Evolutionary conservation across 148 eudicot species (phyloP).

Genomic region (Chenopodium album): DNA sequence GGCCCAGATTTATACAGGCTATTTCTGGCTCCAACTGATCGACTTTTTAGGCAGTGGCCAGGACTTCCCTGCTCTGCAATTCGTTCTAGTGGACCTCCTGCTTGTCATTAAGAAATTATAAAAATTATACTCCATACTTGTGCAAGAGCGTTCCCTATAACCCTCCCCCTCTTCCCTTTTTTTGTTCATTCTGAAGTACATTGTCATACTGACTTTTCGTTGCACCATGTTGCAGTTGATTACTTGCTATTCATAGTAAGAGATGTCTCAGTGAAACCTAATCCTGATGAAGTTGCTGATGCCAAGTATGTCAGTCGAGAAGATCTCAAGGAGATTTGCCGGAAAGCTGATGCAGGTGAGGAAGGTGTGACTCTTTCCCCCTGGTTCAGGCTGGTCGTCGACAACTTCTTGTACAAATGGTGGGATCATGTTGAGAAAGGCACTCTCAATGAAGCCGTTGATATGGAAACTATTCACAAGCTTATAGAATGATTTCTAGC

Average conservation of each 20-base stretch:
- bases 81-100: neutral
- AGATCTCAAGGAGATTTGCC: slow-evolving; percentile 71
- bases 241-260: slow-evolving; percentile 82
- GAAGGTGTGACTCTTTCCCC: slow-evolving; percentile 88
- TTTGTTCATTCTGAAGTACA: neutral
- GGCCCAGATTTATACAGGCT: neutral
- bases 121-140: no score
- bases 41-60: neutral
- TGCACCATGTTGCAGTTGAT: slow-evolving; percentile 55
- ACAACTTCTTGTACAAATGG: slow-evolving; percentile 93
- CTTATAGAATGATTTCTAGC: slow-evolving; percentile 20
- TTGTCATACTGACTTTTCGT: neutral
- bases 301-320: slow-evolving; percentile 67
- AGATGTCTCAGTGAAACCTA: slow-evolving; percentile 67
- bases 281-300: slow-evolving; percentile 91
- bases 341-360: slow-evolving; percentile 91
- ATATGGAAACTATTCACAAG: slow-evolving; percentile 88
- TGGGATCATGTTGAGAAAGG: slow-evolving; percentile 92
- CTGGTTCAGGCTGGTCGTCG: slow-evolving; percentile 89
- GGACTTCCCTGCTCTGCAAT: neutral
- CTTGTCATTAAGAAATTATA: neutral
- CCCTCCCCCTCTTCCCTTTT: neutral
- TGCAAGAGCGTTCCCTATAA: neutral
- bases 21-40: neutral
- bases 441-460: slow-evolving; percentile 57